phyloP scores from a whole-genome alignment of 2,329 filamentous ascomycete species.

The Chrysoporthe deuterocubensis region DNA sequence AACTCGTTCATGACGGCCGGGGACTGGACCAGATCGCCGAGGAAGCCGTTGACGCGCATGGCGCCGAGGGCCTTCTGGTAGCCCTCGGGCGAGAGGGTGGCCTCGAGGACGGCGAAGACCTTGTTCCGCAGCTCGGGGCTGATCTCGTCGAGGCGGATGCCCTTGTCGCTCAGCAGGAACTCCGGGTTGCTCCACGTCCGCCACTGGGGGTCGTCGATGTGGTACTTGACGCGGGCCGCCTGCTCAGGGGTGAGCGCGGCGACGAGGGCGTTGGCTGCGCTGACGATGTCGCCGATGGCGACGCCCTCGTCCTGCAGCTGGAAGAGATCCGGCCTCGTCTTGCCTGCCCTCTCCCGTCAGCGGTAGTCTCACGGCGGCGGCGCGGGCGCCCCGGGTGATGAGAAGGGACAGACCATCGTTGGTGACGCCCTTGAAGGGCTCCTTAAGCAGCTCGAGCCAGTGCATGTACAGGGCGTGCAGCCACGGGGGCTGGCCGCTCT shows the following conservation, averaged over 20 bases:
- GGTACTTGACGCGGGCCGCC: conserved; percentile 53
- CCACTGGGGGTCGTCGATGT: conserved; percentile 74
- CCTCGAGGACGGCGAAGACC: conserved; percentile 59
- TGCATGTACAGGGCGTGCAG: conserved; percentile 63
- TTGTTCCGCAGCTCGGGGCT: conserved; percentile 46
- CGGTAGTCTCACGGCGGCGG: too few relatives aligned
- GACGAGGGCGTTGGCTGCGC: conserved; percentile 52
- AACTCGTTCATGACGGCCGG: conserved; percentile 71
- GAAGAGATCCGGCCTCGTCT: conserved; percentile 58
- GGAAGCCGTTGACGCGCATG: conserved; percentile 77
- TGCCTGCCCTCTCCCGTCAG: conserved; percentile 42
- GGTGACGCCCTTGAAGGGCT: conserved; percentile 74
- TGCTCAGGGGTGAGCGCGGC: conserved; percentile 53
- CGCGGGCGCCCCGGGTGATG: background rate
- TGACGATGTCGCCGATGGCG: conserved; percentile 60
- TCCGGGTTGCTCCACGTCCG: conserved; percentile 74
- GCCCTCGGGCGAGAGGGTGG: conserved; percentile 69
- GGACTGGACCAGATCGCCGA: conserved; percentile 68
- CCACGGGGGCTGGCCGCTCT: conserved; percentile 66
- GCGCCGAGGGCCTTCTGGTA: conserved; percentile 71
- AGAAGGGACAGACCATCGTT: conserved; percentile 57
- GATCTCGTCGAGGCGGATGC: conserved; percentile 70
- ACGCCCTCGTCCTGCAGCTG: conserved; percentile 66
- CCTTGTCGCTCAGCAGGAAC: conserved; percentile 70
- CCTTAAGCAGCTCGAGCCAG: conserved; percentile 62